Evolutionary conservation across 2,329 filamentous ascomycete genomes (phyloP).

Genomic region (Aureobasidium subglaciale): DNA sequence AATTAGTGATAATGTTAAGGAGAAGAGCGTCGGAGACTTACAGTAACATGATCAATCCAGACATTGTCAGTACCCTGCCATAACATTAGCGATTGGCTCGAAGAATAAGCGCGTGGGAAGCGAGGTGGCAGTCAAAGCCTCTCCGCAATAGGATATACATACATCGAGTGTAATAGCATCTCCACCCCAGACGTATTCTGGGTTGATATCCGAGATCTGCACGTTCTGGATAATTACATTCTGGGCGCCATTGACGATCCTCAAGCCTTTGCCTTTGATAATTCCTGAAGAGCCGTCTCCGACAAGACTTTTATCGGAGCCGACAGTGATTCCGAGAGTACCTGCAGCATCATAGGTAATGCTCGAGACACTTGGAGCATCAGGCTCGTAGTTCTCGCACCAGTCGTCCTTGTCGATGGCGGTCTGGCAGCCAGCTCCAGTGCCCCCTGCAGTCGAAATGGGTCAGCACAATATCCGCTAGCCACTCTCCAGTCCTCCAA

Average conservation of each 20-base stretch:
- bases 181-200: conserved; percentile 34
- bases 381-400: conserved; percentile 47
- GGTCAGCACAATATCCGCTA: not conserved
- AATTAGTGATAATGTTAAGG: not conserved
- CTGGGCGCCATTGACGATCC: conserved; percentile 32
- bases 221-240: conserved; percentile 50
- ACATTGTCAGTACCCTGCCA: conserved; percentile 28
- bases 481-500: not conserved
- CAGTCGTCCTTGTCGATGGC: conserved; percentile 53
- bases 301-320: conserved; percentile 36
- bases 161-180: conserved; percentile 33
- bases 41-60: conserved; percentile 32
- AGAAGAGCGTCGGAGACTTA: not conserved
- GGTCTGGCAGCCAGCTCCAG: conserved; percentile 51
- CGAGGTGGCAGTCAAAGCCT: no score
- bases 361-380: conserved; percentile 33
- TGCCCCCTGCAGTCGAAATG: conserved; percentile 25
- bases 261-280: conserved; percentile 37
- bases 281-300: conserved; percentile 34
- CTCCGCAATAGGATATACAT: no score
- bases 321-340: conserved; percentile 27
- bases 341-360: conserved; percentile 29
- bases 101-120: no score
- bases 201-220: conserved; percentile 32
- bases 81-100: no score